A percentile compares a stretch with the other conserved stretches of the same genome.
These are phyloP conservation scores for Parsonsia alboflavescens DNA, from an alignment of 257 asterid species.

Conservation along the genomic window DNA sequence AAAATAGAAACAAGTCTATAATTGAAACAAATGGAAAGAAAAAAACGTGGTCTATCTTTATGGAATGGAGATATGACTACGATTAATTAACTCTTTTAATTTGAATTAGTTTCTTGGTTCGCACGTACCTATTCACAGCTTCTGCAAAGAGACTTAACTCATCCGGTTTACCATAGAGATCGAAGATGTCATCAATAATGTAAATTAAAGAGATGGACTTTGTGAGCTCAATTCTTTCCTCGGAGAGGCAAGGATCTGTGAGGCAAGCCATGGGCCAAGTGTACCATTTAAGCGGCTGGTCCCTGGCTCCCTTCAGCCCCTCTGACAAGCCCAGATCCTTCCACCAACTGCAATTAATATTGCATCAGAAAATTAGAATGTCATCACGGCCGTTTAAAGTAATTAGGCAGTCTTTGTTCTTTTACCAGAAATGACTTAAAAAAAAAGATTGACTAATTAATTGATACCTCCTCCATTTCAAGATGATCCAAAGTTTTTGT, in stretches of 20 bases:
- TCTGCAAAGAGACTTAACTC: slow-evolving; percentile 24
- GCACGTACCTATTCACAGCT: slow-evolving; percentile 28
- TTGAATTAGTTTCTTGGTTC: too few relatives aligned
- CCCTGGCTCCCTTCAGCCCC: slow-evolving; percentile 31
- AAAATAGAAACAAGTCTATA: too few relatives aligned
- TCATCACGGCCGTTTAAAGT: too few relatives aligned
- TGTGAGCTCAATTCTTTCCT: slow-evolving; percentile 27
- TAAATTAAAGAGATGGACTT: slow-evolving; percentile 28
- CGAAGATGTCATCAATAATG: slow-evolving; percentile 36
- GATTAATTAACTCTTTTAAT: not conserved
- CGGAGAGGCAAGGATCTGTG: slow-evolving; percentile 18
- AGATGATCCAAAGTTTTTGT: too few relatives aligned
- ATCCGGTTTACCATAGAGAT: slow-evolving; percentile 26
- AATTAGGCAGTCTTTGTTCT: too few relatives aligned
- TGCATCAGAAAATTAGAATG: too few relatives aligned
- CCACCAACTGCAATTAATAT: slow-evolving; percentile 44
- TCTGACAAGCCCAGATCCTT: slow-evolving; percentile 20
- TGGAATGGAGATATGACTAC: too few relatives aligned
- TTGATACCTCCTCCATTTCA: too few relatives aligned
- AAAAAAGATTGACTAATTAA: too few relatives aligned
- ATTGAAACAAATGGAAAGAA: too few relatives aligned
- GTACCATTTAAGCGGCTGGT: slow-evolving; percentile 41
- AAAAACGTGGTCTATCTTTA: too few relatives aligned
- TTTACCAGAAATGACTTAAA: not conserved
- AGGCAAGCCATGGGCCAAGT: slow-evolving; percentile 28